These are phyloP conservation scores for Plectosphaerella sp. DNA, from an alignment of 2,329 filamentous ascomycete genomes.

Conservation along the genomic window DNA sequence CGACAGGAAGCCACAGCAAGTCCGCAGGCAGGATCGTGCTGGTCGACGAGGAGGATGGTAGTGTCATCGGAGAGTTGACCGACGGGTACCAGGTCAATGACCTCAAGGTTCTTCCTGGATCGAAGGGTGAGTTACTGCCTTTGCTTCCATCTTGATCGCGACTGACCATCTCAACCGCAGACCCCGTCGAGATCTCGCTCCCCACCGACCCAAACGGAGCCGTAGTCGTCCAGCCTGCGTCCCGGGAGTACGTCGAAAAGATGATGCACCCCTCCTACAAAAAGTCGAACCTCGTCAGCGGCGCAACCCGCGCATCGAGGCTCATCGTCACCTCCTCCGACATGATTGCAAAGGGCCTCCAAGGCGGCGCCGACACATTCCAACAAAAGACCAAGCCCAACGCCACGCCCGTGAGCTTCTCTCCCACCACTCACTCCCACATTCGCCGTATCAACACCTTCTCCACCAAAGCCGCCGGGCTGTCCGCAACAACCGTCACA, in stretches of 20 bases:
- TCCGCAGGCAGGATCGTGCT: slow-evolving; percentile 80
- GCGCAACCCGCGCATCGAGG: slow-evolving; percentile 81
- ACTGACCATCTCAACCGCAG: slow-evolving; percentile 30
- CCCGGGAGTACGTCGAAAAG: slow-evolving; percentile 68
- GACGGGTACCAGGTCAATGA: slow-evolving; percentile 80
- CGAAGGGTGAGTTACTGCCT: slow-evolving; percentile 61
- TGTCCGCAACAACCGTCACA: slow-evolving; percentile 84
- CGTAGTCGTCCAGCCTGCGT: slow-evolving; percentile 62
- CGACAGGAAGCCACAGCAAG: slow-evolving; percentile 53
- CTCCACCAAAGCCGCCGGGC: slow-evolving; percentile 69
- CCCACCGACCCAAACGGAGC: slow-evolving; percentile 62
- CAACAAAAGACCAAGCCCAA: slow-evolving; percentile 74
- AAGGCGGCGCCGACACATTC: slow-evolving; percentile 74
- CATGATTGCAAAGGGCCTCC: slow-evolving; percentile 72
- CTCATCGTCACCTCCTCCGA: slow-evolving; percentile 86
- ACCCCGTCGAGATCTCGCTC: slow-evolving; percentile 76
- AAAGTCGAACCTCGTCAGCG: slow-evolving; percentile 79
- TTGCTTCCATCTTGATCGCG: background rate
- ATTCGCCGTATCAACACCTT: slow-evolving; percentile 89
- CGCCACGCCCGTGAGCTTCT: slow-evolving; percentile 81
- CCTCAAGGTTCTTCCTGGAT: slow-evolving; percentile 71
- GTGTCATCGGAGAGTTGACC: slow-evolving; percentile 86
- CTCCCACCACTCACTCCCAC: slow-evolving; percentile 75
- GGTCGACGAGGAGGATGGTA: slow-evolving; percentile 92
- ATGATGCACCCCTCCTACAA: slow-evolving; percentile 88